Evolutionary conservation across 768 basidiomycete species (phyloP).

Genomic region (Lentinula guzmanii): DNA sequence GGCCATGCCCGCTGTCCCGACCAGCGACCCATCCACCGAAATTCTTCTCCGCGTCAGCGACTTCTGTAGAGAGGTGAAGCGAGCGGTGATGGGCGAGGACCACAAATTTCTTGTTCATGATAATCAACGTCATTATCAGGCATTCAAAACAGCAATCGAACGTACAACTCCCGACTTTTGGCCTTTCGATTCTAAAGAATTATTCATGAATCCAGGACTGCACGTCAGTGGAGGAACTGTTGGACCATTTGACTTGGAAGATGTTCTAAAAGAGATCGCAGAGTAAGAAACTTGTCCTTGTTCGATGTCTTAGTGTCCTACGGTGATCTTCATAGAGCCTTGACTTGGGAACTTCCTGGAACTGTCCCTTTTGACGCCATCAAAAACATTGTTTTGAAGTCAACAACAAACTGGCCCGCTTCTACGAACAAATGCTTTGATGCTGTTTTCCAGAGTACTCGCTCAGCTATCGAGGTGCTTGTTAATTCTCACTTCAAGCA

Average conservation of each 20-base stretch:
- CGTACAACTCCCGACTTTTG: conserved; percentile 28
- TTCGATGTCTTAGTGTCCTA: neutral
- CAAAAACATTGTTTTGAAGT: conserved; percentile 19
- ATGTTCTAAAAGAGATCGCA: conserved; percentile 26
- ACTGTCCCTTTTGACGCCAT: conserved; percentile 30
- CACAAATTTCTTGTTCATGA: conserved; percentile 22
- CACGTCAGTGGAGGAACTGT: neutral
- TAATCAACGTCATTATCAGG: conserved; percentile 20
- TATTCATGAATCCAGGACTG: neutral
- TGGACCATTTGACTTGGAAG: conserved; percentile 7
- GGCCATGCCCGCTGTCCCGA: conserved; percentile 32
- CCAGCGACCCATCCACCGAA: conserved; percentile 36
- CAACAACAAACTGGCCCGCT: conserved; percentile 21
- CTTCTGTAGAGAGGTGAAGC: conserved; percentile 33
- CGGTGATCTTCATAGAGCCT: conserved; percentile 17
- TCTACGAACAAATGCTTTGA: conserved; percentile 25
- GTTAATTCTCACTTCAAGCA: conserved; percentile 22
- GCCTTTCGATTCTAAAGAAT: conserved; percentile 14
- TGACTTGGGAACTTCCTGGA: conserved; percentile 30
- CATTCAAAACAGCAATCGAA: conserved; percentile 24
- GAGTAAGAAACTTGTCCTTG: conserved; percentile 19
- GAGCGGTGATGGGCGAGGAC: conserved; percentile 20
- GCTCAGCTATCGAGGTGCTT: conserved; percentile 13
- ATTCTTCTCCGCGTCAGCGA: conserved; percentile 34
- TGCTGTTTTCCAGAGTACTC: conserved; percentile 12